phyloP scores from a whole-genome alignment of 768 basidiomycete species.

The Pulveroboletus sp. region DNA sequence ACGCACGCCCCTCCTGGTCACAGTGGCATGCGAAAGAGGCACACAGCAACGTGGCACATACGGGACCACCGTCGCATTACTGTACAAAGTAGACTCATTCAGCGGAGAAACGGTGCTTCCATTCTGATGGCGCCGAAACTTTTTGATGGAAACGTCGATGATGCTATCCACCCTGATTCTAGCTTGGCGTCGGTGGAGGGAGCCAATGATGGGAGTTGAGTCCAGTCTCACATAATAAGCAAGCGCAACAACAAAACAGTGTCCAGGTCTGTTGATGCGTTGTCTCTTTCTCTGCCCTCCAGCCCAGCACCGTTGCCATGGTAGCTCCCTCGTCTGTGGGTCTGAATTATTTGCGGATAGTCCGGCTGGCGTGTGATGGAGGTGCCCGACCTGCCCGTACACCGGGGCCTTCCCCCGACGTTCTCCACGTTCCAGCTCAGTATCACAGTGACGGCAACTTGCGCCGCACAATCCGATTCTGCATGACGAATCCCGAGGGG shows the following conservation, averaged over 20 bases:
- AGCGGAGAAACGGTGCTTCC: slow-evolving; percentile 6
- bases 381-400: background rate
- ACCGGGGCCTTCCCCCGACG: background rate
- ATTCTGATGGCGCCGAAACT: slow-evolving; percentile 9
- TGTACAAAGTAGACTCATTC: background rate
- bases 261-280: background rate
- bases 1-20: background rate
- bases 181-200: background rate
- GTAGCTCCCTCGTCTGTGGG: background rate
- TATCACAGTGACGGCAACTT: background rate
- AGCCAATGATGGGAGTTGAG: background rate
- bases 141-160: slow-evolving; percentile 1
- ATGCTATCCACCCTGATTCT: slow-evolving; percentile 6
- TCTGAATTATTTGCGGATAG: background rate
- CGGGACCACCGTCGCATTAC: slow-evolving; percentile 3
- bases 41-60: slow-evolving; percentile 10
- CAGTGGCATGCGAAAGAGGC: slow-evolving; percentile 1
- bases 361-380: background rate
- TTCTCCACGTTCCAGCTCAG: background rate
- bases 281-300: background rate
- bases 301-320: slow-evolving; percentile 5
- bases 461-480: background rate
- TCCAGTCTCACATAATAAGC: background rate
- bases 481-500: background rate
- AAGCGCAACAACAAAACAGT: background rate